Evolutionary conservation across 805 yeast species (phyloP).

Genomic region (Debaryomyces maramus): DNA sequence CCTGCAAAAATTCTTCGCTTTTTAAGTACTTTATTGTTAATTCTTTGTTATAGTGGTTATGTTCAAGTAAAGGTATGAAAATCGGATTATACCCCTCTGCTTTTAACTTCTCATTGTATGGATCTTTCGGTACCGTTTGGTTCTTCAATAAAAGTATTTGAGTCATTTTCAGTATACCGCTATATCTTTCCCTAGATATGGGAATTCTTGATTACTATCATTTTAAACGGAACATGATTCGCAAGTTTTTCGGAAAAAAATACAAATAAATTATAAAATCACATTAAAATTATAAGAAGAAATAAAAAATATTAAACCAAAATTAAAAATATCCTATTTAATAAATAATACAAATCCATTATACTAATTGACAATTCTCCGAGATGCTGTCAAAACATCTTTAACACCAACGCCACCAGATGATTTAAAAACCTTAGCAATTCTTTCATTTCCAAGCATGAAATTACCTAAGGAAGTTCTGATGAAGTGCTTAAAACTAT

Average conservation of each 20-base stretch:
- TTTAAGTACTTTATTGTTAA: conserved; percentile 46
- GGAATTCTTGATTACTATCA: too few relatives aligned
- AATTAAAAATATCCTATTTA: neutral
- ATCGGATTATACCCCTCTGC: conserved; percentile 39
- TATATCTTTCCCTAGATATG: too few relatives aligned
- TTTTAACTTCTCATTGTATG: conserved; percentile 51
- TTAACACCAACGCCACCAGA: conserved; percentile 8
- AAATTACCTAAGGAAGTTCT: conserved; percentile 41
- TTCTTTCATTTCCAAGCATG: conserved; percentile 45
- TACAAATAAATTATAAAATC: neutral
- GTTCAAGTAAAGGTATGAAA: conserved; percentile 76
- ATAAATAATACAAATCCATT: neutral
- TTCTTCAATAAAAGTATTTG: conserved; percentile 65
- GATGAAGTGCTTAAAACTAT: conserved; percentile 31
- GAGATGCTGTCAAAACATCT: conserved; percentile 6
- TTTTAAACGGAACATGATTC: too few relatives aligned
- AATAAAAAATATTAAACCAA: neutral
- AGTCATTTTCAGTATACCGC: too few relatives aligned
- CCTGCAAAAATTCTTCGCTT: conserved; percentile 41
- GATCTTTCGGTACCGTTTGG: conserved; percentile 66
- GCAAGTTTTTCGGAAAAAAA: neutral
- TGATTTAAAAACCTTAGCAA: conserved; percentile 35
- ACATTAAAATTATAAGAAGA: neutral
- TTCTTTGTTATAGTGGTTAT: conserved; percentile 52
- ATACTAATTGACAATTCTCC: conserved; percentile 4